phyloP scores from a whole-genome alignment of 306 rosid genomes.

The Coriaria nepalensis region DNA sequence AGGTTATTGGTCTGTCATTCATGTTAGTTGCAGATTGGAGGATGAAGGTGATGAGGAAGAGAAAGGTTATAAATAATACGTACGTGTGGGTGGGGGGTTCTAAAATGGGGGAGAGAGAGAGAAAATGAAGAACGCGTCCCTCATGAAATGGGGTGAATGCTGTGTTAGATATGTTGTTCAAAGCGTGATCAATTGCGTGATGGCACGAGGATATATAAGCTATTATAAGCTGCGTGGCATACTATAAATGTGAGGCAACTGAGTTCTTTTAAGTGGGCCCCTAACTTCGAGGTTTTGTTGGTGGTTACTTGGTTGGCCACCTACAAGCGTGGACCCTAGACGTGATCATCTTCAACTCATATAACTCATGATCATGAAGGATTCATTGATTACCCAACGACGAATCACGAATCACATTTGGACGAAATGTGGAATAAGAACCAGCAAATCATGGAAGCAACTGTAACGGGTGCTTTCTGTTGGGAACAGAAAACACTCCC shows the following conservation, averaged over 20 bases:
- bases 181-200: constrained; percentile 30
- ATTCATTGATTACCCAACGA: constrained; percentile 2
- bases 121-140: constrained; percentile 31
- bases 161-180: constrained; percentile 5
- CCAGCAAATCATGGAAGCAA: too few relatives aligned
- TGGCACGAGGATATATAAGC: constrained; percentile 29
- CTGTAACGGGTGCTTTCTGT: too few relatives aligned
- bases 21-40: background rate
- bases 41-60: background rate
- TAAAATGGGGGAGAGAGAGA: background rate
- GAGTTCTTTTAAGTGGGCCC: background rate
- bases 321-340: constrained; percentile 9
- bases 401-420: background rate
- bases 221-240: background rate
- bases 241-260: background rate
- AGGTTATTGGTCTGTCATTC: too few relatives aligned
- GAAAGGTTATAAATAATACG: too few relatives aligned
- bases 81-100: too few relatives aligned
- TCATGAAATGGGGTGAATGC: constrained; percentile 46
- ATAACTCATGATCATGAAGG: constrained; percentile 7
- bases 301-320: background rate
- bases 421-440: constrained; percentile 4
- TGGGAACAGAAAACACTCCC: too few relatives aligned
- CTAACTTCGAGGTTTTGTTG: background rate
- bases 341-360: constrained; percentile 14